phyloP scores from a whole-genome alignment of 2,329 filamentous ascomycete species.

The Curvularia eragrostidis region DNA sequence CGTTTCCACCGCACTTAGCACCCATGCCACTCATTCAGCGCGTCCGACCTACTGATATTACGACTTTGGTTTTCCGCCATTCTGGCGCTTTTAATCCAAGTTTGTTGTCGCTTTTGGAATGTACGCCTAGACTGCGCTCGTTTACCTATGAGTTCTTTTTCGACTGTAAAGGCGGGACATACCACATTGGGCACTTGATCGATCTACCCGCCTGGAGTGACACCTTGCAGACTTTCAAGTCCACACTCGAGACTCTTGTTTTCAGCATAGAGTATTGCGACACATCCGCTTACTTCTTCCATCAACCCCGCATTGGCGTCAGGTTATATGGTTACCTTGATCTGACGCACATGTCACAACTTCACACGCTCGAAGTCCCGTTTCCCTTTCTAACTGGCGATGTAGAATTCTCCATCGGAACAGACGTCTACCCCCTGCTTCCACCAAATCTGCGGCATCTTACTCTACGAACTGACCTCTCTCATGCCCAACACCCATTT shows the following conservation, averaged over 20 bases:
- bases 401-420: constrained; percentile 28
- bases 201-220: constrained; percentile 28
- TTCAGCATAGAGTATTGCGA: constrained; percentile 34
- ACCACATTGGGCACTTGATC: constrained; percentile 18
- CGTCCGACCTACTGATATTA: constrained; percentile 24
- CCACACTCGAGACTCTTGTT: constrained; percentile 28
- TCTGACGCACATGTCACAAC: constrained; percentile 25
- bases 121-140: constrained; percentile 28
- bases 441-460: constrained; percentile 36
- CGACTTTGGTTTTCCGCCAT: constrained; percentile 29
- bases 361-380: constrained; percentile 36
- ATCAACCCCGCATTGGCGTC: constrained; percentile 28
- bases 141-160: constrained; percentile 37
- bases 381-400: constrained; percentile 38
- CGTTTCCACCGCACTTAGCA: background rate
- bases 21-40: constrained; percentile 7
- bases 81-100: constrained; percentile 15
- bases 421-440: constrained; percentile 28
- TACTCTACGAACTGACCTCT: constrained; percentile 34
- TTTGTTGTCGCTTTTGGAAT: constrained; percentile 18
- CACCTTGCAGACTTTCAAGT: constrained; percentile 14
- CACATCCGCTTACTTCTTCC: constrained; percentile 22
- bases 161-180: constrained; percentile 16
- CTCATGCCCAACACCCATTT: constrained; percentile 32
- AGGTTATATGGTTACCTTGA: constrained; percentile 32